Evolutionary conservation across 805 yeast genomes (phyloP).

Genomic region (Phaffomyces antillensis): DNA sequence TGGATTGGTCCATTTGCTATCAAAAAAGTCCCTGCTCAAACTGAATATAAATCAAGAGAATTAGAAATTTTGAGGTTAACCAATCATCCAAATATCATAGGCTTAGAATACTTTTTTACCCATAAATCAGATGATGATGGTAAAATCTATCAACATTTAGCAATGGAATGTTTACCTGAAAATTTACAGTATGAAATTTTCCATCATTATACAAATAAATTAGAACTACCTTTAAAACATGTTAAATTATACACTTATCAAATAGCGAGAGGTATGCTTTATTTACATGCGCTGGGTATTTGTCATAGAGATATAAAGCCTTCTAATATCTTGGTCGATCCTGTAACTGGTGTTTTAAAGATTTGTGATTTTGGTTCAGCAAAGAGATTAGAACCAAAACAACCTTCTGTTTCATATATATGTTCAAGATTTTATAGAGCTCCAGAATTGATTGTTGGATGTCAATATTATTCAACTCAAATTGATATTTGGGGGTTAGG

Average conservation of each 20-base stretch:
- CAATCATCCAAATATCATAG: slow-evolving; percentile 73
- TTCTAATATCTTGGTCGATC: slow-evolving; percentile 72
- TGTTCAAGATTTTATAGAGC: slow-evolving; percentile 95
- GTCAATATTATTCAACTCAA: slow-evolving; percentile 77
- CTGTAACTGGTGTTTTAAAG: slow-evolving; percentile 55
- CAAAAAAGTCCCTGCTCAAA: slow-evolving; percentile 80
- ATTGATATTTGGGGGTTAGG: slow-evolving; percentile 98
- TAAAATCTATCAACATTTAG: slow-evolving; percentile 69
- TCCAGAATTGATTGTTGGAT: slow-evolving; percentile 92
- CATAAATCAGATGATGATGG: slow-evolving; percentile 56
- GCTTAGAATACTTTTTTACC: slow-evolving; percentile 63
- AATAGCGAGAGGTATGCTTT: slow-evolving; percentile 76
- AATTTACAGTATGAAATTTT: slow-evolving; percentile 72
- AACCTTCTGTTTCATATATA: slow-evolving; percentile 90
- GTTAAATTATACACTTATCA: slow-evolving; percentile 74
- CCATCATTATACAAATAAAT: slow-evolving; percentile 52
- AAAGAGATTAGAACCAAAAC: slow-evolving; percentile 66
- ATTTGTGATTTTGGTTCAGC: slow-evolving; percentile 87
- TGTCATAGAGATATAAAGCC: slow-evolving; percentile 85
- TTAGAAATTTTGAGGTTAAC: slow-evolving; percentile 68
- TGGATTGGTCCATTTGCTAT: slow-evolving; percentile 83
- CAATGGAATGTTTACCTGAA: slow-evolving; percentile 84
- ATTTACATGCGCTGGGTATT: slow-evolving; percentile 71
- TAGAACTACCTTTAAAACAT: slow-evolving; percentile 63
- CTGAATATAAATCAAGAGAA: slow-evolving; percentile 79